These are phyloP conservation scores for Starmerella roubikii DNA, from an alignment of 805 yeast genomes.

Conservation along the genomic window DNA sequence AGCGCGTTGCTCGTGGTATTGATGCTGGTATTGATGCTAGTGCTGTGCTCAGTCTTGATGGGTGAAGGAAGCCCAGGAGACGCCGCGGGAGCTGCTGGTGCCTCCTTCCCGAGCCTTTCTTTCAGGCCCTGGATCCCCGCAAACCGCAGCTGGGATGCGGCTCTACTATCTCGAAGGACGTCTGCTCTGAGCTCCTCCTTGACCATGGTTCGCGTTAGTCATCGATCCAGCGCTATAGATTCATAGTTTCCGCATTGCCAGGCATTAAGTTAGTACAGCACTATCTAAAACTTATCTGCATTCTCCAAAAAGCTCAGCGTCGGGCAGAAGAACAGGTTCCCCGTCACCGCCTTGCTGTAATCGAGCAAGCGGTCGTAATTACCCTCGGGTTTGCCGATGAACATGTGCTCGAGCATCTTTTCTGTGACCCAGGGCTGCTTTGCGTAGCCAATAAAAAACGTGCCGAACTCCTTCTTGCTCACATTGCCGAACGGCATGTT, in stretches of 20 bases:
- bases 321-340: conserved; percentile 17
- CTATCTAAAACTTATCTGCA: conserved; percentile 1
- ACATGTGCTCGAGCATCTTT: conserved; percentile 19
- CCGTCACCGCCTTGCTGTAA: conserved; percentile 16
- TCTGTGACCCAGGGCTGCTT: conserved; percentile 13
- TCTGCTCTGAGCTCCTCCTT: no score
- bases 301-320: conserved; percentile 10
- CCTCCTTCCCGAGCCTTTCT: no score
- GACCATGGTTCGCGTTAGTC: no score
- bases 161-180: background rate
- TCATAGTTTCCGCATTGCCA: no score
- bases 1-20: no score
- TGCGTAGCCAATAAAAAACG: conserved; percentile 20
- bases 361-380: conserved; percentile 19
- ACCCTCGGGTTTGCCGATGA: conserved; percentile 19
- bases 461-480: conserved; percentile 18
- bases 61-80: no score
- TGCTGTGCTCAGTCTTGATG: no score
- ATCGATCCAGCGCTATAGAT: no score
- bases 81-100: no score
- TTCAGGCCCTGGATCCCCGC: background rate
- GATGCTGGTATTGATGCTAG: no score
- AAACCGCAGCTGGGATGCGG: background rate
- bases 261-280: background rate
- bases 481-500: conserved; percentile 21